Base-by-base conservation (phyloP, 1,284 basidiomycete species). In the Cryptococcus sp. region DNA sequence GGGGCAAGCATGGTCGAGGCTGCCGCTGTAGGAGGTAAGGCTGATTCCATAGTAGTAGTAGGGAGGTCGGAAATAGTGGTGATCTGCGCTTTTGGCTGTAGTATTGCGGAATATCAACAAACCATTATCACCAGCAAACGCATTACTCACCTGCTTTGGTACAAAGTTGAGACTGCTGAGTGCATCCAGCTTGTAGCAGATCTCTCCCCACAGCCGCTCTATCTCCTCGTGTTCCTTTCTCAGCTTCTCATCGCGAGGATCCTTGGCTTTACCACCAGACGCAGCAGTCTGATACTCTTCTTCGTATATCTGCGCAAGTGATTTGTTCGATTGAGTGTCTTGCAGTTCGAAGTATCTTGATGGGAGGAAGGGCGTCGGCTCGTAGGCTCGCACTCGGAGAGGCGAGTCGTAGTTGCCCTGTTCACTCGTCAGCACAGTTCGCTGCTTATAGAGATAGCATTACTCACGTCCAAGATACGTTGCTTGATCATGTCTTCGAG, bases 291-390 rank as follows among this genome's bases (percentile, higher is more conserved):
- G 82, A 77, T 89, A 99, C 64, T 96, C 93, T 63, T 91, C 88
- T 75, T 97, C 96, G 78, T 99, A 99, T 58, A 98, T 91, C 79
- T 99, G 91, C 7, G 93, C 93, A 38, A 99, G 84, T 0, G 90
- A 93, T 76, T 93, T 89, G 16, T 85, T 82, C 6, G 89, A 92
- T 74, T 93, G 90, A 15, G 85, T 86, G 69, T 97, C 94, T 70
- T 93, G 86, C 19, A 99, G 82, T 72, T 98, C 93, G 61, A 97
- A 87, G 63, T 92, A 82, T 22, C 89, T 85, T 0, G 92, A 95
- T 0, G 95, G 92, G 1, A 98, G 81, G 83, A 95, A 98, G 0
- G 92, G 86, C 63, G 88, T 90, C 59, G 90, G 88, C 54, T 92
- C 90, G 54, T 87, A 77, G 0, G 87, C 83, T 8, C 89, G 85